A percentile compares a stretch with the other conserved stretches of the same genome.
These are phyloP conservation scores for Tetrahymena elliotti DNA, from an alignment of 73 alveolate species.

Conservation along the genomic window DNA sequence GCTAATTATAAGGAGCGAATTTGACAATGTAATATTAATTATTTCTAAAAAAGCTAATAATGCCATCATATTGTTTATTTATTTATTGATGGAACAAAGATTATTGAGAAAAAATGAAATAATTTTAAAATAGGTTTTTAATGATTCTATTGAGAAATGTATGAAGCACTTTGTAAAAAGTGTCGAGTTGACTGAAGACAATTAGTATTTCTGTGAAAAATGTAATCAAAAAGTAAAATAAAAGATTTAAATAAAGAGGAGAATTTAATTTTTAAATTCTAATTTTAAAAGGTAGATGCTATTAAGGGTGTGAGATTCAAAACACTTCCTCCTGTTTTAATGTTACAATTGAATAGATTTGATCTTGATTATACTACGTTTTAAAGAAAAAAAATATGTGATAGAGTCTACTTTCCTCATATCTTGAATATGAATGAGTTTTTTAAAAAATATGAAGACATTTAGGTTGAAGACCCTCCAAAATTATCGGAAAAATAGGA, in stretches of 20 bases:
- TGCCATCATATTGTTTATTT: no score
- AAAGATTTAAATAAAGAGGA: background rate
- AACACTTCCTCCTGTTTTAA: constrained; percentile 61
- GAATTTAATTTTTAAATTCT: no score
- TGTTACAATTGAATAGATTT: constrained; percentile 68
- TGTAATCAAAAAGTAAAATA: constrained; percentile 66
- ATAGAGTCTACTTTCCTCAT: constrained; percentile 61
- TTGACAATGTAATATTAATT: constrained; percentile 35
- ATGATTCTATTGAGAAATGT: constrained; percentile 73
- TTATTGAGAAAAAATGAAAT: background rate
- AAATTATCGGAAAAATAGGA: background rate
- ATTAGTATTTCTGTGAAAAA: constrained; percentile 72
- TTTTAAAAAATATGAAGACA: constrained; percentile 52
- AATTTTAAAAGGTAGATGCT: constrained; percentile 43
- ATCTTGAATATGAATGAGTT: constrained; percentile 67
- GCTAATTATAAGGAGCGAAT: constrained; percentile 71
- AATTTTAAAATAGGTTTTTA: constrained; percentile 23
- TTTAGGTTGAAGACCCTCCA: constrained; percentile 10
- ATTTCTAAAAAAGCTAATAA: background rate
- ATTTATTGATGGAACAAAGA: background rate
- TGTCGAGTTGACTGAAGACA: constrained; percentile 67
- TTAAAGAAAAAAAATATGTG: constrained; percentile 28
- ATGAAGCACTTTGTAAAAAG: constrained; percentile 81
- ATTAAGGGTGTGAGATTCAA: constrained; percentile 70
- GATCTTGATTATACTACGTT: constrained; percentile 49